Base-by-base conservation (phyloP, 768 basidiomycete species). In the Naganishia kalamii region DNA sequence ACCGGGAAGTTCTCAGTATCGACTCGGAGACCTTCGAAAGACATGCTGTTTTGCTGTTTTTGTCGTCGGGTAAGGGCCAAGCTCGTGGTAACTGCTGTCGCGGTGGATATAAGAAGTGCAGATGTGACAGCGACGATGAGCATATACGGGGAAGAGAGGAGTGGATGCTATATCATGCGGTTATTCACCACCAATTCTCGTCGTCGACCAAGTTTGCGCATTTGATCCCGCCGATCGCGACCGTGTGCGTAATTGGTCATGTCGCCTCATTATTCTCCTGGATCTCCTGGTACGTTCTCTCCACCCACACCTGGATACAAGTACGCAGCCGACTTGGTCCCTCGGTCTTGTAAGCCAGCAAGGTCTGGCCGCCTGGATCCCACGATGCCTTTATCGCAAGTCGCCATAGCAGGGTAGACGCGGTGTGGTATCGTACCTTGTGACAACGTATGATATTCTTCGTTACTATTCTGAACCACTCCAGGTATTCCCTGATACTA, bases 1-100 rank as follows among this genome's bases (percentile, higher is more conserved):
- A 57, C 37, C 21, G 54, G 54, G 8, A 57, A 35, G 54, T 57
- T 57, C 23, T 57, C 54, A 37, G 54, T 57, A 19, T 57, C 54
- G n/a, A 57, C 54, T 57, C 54, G 54, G 35, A 57, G 54, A 44
- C 43, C 43, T 44, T 44, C 11, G 21, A 44, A n/a, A 35, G 54
- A 57, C 54, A 57, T 57, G 21, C 23, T 57, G 21, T 11, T 40
- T 41, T 21, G 32, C n/a, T 27, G 2, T 21, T 57, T 41, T 19
- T 25, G n/a, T 15, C n/a, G 21, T 57, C 40, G 37, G 21, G 54
- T 19, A 33, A n/a, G 23, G 37, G 37, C 23, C 33, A 19, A 57
- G 21, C 21, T 40, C 3, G 54, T 27, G 21, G 54, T 40, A 23
- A 25, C 21, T 23, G 27, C 33, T 33, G 35, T 7, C 13, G 37